phyloP scores from a whole-genome alignment of 2,329 filamentous ascomycete genomes.

The Fusarium sp. region DNA sequence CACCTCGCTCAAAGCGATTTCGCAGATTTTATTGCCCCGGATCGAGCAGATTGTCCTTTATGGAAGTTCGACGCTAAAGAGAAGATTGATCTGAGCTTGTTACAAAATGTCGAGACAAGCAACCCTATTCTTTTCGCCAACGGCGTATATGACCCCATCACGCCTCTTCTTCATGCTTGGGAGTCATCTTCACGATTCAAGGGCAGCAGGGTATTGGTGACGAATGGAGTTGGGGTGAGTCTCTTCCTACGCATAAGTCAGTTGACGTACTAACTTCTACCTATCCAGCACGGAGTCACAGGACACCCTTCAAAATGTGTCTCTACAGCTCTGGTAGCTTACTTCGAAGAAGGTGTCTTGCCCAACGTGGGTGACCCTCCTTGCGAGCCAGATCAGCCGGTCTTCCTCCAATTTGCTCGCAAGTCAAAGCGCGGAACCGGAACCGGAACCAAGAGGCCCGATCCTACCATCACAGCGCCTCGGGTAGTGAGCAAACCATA shows the following conservation, averaged over 20 bases:
- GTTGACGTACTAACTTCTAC: no score
- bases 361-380: no score
- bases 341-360: no score
- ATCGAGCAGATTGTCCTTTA: slow-evolving; percentile 13
- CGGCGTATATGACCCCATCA: slow-evolving; percentile 37
- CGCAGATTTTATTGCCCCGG: slow-evolving; percentile 19
- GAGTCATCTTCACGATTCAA: slow-evolving; percentile 32
- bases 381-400: no score
- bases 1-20: slow-evolving; percentile 29
- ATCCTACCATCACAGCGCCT: no score
- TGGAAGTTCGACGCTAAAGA: slow-evolving; percentile 37
- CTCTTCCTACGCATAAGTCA: not conserved
- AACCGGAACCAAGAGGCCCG: no score
- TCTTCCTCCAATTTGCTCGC: no score
- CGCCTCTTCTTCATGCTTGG: slow-evolving; percentile 30
- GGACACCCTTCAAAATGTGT: no score
- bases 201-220: slow-evolving; percentile 31
- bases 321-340: no score
- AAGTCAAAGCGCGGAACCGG: no score
- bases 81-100: slow-evolving; percentile 13
- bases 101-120: slow-evolving; percentile 36
- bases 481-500: no score
- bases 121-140: slow-evolving; percentile 36
- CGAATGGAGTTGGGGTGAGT: slow-evolving; percentile 41
- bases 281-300: no score